Conservation (phyloP, 169 alveolate genomes). For the Perkinsus marinus region DNA sequence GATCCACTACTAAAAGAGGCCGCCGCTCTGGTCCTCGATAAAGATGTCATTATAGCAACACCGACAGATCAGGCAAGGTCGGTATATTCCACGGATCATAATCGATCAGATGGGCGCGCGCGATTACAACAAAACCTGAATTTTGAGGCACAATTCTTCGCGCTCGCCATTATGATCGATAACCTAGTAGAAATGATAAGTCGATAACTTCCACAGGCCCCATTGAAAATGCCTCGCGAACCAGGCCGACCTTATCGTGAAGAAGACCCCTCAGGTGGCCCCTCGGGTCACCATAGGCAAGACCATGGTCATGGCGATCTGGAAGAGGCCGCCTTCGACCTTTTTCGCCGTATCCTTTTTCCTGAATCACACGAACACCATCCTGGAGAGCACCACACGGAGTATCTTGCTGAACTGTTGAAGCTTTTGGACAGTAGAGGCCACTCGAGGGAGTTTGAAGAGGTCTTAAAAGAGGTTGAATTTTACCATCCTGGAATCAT, state of each 20-base stretch:
- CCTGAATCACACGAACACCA: background rate
- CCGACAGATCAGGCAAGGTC: too few species aligned
- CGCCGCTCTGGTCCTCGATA: too few species aligned
- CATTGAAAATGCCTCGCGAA: too few species aligned
- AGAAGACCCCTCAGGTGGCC: too few species aligned
- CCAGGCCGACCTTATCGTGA: too few species aligned
- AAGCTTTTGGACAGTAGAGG: background rate
- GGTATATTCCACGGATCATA: too few species aligned
- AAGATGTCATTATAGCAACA: too few species aligned
- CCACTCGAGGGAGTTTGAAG: background rate
- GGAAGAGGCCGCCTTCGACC: background rate
- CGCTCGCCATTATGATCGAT: background rate
- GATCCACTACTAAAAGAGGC: too few species aligned
- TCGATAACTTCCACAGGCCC: too few species aligned
- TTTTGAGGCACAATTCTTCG: background rate
- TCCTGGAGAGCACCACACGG: background rate
- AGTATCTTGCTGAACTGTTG: background rate
- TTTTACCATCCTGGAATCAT: background rate
- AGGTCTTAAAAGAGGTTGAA: background rate
- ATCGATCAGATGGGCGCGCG: too few species aligned
- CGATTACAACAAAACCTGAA: too few species aligned
- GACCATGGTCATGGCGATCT: background rate
- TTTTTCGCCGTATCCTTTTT: background rate
- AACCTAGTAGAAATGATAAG: too few species aligned
- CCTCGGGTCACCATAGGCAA: background rate